These are phyloP conservation scores for Chlorella sp. DNA, from an alignment of 139 green algal genomes.

Conservation along the genomic window DNA sequence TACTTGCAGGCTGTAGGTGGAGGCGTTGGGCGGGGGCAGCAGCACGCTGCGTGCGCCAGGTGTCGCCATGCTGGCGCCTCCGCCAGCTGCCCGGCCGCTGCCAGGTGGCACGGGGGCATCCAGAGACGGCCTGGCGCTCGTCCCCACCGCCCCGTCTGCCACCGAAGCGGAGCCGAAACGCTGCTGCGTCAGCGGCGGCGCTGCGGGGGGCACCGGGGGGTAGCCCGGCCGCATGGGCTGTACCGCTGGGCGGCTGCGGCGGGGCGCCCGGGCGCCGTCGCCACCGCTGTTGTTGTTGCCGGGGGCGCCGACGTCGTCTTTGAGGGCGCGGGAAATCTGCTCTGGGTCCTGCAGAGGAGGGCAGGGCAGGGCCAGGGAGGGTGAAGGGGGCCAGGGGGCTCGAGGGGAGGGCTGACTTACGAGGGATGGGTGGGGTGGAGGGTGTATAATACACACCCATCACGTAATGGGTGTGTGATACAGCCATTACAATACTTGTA, in stretches of 20 bases:
- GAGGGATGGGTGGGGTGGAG: neutral
- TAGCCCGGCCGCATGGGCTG: conserved; percentile 12
- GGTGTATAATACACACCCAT: too few species aligned
- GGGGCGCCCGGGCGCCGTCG: neutral
- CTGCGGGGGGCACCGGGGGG: neutral
- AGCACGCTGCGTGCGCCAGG: conserved; percentile 15
- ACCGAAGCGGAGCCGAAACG: neutral
- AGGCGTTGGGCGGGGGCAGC: conserved; percentile 19
- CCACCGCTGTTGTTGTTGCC: neutral
- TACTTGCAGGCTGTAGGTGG: conserved; percentile 41
- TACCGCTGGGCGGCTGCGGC: neutral
- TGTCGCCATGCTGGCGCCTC: neutral
- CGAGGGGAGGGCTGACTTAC: neutral
- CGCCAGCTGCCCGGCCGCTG: neutral
- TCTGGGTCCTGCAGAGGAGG: neutral
- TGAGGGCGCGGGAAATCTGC: neutral
- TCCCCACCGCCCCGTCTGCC: neutral
- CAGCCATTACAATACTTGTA: too few species aligned
- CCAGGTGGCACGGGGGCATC: neutral
- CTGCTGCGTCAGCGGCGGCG: conserved; percentile 13
- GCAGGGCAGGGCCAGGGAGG: neutral
- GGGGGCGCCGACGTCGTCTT: neutral
- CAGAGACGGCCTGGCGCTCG: neutral
- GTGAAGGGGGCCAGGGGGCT: neutral
- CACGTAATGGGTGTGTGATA: too few species aligned